phyloP scores from a whole-genome alignment of 805 yeast species.

The Saccharomycopsis olivae region DNA sequence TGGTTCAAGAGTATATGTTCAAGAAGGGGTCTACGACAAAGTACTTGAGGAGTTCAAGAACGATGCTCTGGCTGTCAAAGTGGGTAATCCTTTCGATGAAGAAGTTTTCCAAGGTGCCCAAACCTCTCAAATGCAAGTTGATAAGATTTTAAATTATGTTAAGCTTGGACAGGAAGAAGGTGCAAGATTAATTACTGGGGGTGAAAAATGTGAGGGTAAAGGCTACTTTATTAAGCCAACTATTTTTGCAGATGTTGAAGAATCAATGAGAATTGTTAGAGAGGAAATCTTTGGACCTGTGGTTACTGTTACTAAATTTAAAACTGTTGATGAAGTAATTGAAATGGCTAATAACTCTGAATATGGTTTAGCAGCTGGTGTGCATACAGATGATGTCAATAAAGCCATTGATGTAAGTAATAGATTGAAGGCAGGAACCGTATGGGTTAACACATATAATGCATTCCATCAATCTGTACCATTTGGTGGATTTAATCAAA shows the following conservation, averaged over 20 bases:
- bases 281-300: constrained; percentile 92
- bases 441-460: constrained; percentile 87
- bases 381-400: constrained; percentile 67
- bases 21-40: constrained; percentile 74
- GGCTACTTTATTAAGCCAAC: constrained; percentile 71
- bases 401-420: constrained; percentile 68
- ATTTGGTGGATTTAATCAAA: constrained; percentile 85
- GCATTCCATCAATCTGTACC: constrained; percentile 83
- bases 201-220: constrained; percentile 47
- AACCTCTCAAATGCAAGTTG: constrained; percentile 70
- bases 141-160: constrained; percentile 68
- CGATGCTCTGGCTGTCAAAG: constrained; percentile 44
- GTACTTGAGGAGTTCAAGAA: constrained; percentile 49
- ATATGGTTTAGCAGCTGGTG: constrained; percentile 88
- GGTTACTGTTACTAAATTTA: constrained; percentile 72
- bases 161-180: constrained; percentile 76
- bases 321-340: constrained; percentile 73
- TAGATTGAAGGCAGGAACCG: constrained; percentile 76
- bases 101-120: constrained; percentile 86
- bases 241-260: constrained; percentile 58
- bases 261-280: constrained; percentile 55
- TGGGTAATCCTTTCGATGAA: constrained; percentile 80
- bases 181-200: constrained; percentile 65
- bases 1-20: constrained; percentile 84
- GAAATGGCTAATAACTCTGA: constrained; percentile 67